These are phyloP conservation scores for Corinectria fuckeliana DNA, from an alignment of 2,329 filamentous ascomycete genomes.

Conservation along the genomic window DNA sequence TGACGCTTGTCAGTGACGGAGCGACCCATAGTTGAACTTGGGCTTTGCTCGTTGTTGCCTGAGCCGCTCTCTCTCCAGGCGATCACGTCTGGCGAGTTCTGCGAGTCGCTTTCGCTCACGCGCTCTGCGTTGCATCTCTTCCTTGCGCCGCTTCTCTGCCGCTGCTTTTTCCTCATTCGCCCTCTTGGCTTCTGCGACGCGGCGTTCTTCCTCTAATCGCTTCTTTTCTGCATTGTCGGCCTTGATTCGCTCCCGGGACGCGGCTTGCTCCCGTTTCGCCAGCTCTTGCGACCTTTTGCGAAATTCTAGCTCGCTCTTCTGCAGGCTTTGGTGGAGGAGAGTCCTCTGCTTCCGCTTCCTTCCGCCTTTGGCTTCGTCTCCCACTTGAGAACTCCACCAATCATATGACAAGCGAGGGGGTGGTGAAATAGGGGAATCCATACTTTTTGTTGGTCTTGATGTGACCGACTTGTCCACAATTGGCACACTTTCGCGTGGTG, in stretches of 20 bases:
- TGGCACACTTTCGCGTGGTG: conserved; percentile 92
- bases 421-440: conserved; percentile 44
- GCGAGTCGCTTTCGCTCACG: conserved; percentile 22
- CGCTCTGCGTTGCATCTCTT: conserved; percentile 24
- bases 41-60: conserved; percentile 27
- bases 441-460: conserved; percentile 99
- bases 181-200: conserved; percentile 23
- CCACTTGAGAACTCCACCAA: conserved; percentile 40
- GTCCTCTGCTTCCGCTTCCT: conserved; percentile 28
- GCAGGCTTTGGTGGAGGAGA: conserved; percentile 28
- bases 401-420: conserved; percentile 41
- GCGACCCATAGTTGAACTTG: conserved; percentile 29
- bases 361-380: conserved; percentile 21
- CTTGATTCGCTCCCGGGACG: conserved; percentile 14
- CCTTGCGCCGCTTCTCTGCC: conserved; percentile 22
- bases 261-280: conserved; percentile 25
- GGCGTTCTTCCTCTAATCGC: conserved; percentile 25
- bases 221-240: conserved; percentile 22
- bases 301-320: conserved; percentile 31
- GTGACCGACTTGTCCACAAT: conserved; percentile 94
- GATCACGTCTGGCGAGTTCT: conserved; percentile 20
- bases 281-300: conserved; percentile 10
- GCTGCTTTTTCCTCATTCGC: conserved; percentile 24
- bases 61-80: conserved; percentile 23
- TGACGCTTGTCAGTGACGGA: conserved; percentile 27